Evolutionary conservation across 2,329 filamentous ascomycete species (phyloP), one percentile per base, ranked within the genome.

Genomic region (Alternaria conjuncta): DNA sequence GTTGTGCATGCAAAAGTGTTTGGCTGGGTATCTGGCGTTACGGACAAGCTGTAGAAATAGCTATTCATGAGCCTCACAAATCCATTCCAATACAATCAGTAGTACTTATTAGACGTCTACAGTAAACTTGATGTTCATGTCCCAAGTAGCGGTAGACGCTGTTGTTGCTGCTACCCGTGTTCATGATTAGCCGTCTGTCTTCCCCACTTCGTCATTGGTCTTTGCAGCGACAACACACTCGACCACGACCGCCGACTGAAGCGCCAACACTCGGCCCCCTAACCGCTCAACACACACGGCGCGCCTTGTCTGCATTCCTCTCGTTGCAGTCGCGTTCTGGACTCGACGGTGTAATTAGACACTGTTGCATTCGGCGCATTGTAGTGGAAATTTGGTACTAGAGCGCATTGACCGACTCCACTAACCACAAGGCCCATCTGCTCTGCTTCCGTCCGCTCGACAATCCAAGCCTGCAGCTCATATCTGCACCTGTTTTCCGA

Each of bases 331-430:
- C 70, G 70, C 70, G 71, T 71, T 66, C 53, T 58, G 61, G 68
- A 60, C 60, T 59, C 50, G 68, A 66, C 59, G 54, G 65, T 66
- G 64, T 50, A 63, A 64, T 66, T 60, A 64, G 65, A 63, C 65
- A 60, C 57, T 68, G 60, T 63, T 61, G 51, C 60, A 60, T 62
- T 53, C 63, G 60, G 67, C 58, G 67, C 68, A 69, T 73, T 75
- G 69, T 63, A 60, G 62, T 57, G 66, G 65, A 70, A 53, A 60
- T 63, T 64, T 60, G 66, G 41, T 43, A 50, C 57, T 62, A 54
- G 61, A 71, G 69, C 75, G 76, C 75, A 74, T 76, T 71, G 71
- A 76, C 74, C 72, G 68, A 66, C 69, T 70, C 69, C 66, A 68
- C 70, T 69, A 61, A 58, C 67, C 61, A 60, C 50, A 49, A 36